Evolutionary conservation across 148 eudicot species (phyloP).

Genomic region (Chenopodium quinoa): DNA sequence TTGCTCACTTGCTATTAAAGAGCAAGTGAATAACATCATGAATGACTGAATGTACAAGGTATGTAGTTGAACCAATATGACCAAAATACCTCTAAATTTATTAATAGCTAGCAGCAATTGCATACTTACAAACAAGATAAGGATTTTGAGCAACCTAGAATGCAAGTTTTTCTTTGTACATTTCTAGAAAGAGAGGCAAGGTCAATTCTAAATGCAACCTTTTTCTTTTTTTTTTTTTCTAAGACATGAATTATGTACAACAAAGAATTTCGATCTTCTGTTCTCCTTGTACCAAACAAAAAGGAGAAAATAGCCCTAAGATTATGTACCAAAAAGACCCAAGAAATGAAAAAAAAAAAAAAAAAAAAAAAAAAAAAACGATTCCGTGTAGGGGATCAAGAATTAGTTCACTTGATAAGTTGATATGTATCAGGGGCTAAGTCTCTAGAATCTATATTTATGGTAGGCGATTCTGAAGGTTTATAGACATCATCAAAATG

Average conservation of each 20-base stretch:
- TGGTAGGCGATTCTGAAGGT: conserved; percentile 26
- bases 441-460: conserved; percentile 13
- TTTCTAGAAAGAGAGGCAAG: conserved; percentile 16
- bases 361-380: conserved; percentile 3
- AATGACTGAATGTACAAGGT: no score
- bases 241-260: conserved; percentile 49
- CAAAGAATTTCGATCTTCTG: conserved; percentile 45
- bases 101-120: not conserved
- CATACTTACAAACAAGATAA: not conserved
- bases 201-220: conserved; percentile 21
- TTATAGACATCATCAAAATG: conserved; percentile 71
- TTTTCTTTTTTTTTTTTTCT: not conserved
- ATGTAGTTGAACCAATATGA: not conserved
- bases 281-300: conserved; percentile 3
- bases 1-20: no score
- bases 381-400: not conserved
- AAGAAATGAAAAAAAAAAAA: conserved; percentile 9
- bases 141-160: not conserved
- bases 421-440: conserved; percentile 1
- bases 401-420: conserved; percentile 1
- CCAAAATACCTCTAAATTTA: not conserved
- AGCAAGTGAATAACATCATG: no score
- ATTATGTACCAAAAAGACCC: conserved; percentile 27
- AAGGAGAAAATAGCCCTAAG: conserved; percentile 7
- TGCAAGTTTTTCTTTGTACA: conserved; percentile 17